Evolutionary conservation across 441 rosid species (phyloP).

Genomic region (Brassica hybrid): DNA sequence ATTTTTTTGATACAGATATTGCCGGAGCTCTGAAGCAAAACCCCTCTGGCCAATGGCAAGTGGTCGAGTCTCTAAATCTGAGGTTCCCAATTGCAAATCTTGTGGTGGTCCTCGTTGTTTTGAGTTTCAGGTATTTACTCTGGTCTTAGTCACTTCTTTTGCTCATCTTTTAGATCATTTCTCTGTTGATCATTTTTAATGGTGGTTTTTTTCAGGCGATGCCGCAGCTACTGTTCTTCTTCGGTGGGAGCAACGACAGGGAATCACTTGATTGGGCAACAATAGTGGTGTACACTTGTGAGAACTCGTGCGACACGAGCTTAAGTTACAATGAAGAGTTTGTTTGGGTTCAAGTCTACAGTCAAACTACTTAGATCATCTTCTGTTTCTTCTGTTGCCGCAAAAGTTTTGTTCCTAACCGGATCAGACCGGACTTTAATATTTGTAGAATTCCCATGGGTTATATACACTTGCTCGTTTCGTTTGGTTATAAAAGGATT

Average conservation of each 20-base stretch:
- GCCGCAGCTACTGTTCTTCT: slow-evolving; percentile 82
- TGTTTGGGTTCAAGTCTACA: slow-evolving; percentile 74
- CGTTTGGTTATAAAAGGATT: not conserved
- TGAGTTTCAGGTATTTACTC: slow-evolving; percentile 77
- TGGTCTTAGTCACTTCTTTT: slow-evolving; percentile 14
- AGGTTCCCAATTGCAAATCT: slow-evolving; percentile 68
- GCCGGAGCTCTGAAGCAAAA: slow-evolving; percentile 54
- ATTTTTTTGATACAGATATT: slow-evolving; percentile 51
- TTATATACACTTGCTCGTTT: not conserved
- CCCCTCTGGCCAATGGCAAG: slow-evolving; percentile 81
- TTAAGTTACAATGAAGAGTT: slow-evolving; percentile 74
- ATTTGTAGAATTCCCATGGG: slow-evolving; percentile 16
- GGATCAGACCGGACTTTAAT: not conserved
- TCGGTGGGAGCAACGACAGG: slow-evolving; percentile 65
- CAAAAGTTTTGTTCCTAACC: slow-evolving; percentile 37
- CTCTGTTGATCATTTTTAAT: slow-evolving; percentile 15
- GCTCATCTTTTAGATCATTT: not conserved
- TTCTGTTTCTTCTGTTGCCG: slow-evolving; percentile 11
- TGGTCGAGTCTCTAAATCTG: slow-evolving; percentile 64
- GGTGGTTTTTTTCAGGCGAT: slow-evolving; percentile 53
- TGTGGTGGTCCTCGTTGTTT: slow-evolving; percentile 69
- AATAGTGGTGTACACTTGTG: slow-evolving; percentile 68
- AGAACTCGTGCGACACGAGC: slow-evolving; percentile 76
- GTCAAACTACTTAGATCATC: slow-evolving; percentile 32
- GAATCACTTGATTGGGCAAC: slow-evolving; percentile 93